Evolutionary conservation across 352 stramenopile species (phyloP), one percentile per base, ranked within the genome.

Genomic region (Phytophthora chlamydospora): DNA sequence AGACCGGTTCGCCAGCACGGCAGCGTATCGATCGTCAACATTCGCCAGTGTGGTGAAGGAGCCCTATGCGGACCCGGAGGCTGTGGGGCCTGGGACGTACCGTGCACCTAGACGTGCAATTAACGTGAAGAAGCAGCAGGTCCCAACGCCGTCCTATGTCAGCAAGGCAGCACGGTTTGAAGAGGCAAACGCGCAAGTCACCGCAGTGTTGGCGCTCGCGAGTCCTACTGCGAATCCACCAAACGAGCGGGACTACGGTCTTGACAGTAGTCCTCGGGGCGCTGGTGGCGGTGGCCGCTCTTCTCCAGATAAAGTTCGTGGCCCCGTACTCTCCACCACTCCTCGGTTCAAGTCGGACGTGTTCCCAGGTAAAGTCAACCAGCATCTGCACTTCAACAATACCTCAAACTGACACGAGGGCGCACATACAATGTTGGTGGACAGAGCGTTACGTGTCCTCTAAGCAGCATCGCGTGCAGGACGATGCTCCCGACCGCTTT

Each of bases 1-100:
- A 70, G 78, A 91, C 43, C 68, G 82, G 2, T 88, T 89, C 58
- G 80, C 78, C 14, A 91, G 79, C 44, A 78, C 83, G 0, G 80
- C 75, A 1, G 83, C 80, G 13, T 91, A 90, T 62, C 78, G 80
- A 8, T 65, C 80, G 19, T 90, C 76, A 5, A 88, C 74, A 2
- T 91, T 90, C 53, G 78, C 80, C 29, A 89, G 78, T 39, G 74
- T 91, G 21, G 82, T 87, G 12, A 91, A 89, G 33, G 83, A 91
- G 49, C 80, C 80, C 4, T 91, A 86, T 31, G 63, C 77, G n/a
- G 70, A 87, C 36, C 78, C 77, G 6, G 65, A 85, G 40, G 70
- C 80, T 0, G 81, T 90, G 13, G 76, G 83, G 2, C 76, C 80
- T 17, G 83, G 80, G 11, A 88, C 74, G 1, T 91, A 91, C 54